Evolutionary conservation across 1,139 yeast genomes (phyloP), one percentile per base, ranked within the genome.

Genomic region (Kodamaea sp.): DNA sequence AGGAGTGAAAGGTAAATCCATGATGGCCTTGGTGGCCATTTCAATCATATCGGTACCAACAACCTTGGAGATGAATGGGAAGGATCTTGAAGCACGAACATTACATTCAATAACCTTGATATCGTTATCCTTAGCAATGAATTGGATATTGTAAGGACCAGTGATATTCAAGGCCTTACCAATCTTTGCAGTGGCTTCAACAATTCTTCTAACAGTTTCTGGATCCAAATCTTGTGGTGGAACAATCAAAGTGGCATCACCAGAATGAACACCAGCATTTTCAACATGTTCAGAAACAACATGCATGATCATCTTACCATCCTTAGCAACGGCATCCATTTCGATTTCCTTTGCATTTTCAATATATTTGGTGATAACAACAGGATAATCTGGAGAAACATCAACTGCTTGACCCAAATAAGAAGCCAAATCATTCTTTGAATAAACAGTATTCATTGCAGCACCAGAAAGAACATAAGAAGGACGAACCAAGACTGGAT

Each of bases 231-330:
- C 96, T 70, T 90, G 97, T 34, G 97, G 97, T 44, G 98, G 98
- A 45, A 92, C 95, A 64, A 92, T 84, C 60, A 92, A 74, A 36
- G 98, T 92, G 46, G 98, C 98, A 67, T 92, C 98, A 75, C 98
- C 98, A 44, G 98, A 92, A 69, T 92, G 98, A 41, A 92, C 97
- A 79, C 98, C 98, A 24, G 98, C 98, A 60, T 92, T 92, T 68
- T 92, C 98, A 57, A 92, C 97, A 63, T 92, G 98, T 68, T 94
- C 98, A 42, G 97, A 89, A 45, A 92, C 96, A 62, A 89, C 97
- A 62, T 92, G 98, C 92, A 92, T 88, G 51, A 92, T 79, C 72
- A 92, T 75, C 64, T 89, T 80, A 67, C 98, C 98, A 58, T 92
- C 88, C 61, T 79, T 80, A 38, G 98, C 97, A 55, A 92, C 98